A percentile compares a stretch with the other conserved stretches of the same genome.
Conservation (phyloP, 2,329 filamentous ascomycete genomes). For the Sporothrix schenckii region DNA sequence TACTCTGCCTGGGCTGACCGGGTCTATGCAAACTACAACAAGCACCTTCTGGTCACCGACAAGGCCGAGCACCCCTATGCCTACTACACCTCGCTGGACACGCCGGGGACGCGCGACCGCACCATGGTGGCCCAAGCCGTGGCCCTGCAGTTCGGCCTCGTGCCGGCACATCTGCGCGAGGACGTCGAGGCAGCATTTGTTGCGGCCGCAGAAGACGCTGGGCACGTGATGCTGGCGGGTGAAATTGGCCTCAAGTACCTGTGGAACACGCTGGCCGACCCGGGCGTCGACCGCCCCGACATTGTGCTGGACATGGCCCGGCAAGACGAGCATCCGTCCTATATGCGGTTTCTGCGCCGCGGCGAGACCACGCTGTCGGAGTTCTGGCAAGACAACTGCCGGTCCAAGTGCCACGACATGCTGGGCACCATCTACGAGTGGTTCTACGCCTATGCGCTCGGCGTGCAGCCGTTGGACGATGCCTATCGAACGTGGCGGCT, state of each 20-base stretch:
- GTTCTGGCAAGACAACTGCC: background rate
- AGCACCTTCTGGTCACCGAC: background rate
- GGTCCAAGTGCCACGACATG: background rate
- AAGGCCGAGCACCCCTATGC: background rate
- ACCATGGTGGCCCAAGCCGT: background rate
- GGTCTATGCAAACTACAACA: constrained; percentile 1
- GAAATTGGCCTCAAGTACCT: constrained; percentile 6
- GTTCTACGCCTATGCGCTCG: background rate
- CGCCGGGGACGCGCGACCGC: background rate
- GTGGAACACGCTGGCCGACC: background rate
- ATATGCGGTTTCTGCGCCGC: background rate
- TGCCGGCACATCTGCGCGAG: background rate
- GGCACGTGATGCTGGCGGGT: background rate
- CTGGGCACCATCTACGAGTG: background rate
- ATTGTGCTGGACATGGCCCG: constrained; percentile 4
- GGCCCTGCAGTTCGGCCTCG: background rate
- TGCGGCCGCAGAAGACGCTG: background rate
- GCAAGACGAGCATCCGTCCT: background rate
- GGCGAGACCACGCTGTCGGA: background rate
- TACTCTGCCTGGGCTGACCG: background rate
- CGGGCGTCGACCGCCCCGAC: background rate
- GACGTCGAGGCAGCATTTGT: background rate
- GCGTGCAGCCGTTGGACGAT: background rate
- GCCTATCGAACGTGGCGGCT: background rate
- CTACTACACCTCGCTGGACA: background rate